These are phyloP conservation scores for Backusella sp. DNA, from an alignment of 192 early-diverging fungal genomes.

Conservation along the genomic window DNA sequence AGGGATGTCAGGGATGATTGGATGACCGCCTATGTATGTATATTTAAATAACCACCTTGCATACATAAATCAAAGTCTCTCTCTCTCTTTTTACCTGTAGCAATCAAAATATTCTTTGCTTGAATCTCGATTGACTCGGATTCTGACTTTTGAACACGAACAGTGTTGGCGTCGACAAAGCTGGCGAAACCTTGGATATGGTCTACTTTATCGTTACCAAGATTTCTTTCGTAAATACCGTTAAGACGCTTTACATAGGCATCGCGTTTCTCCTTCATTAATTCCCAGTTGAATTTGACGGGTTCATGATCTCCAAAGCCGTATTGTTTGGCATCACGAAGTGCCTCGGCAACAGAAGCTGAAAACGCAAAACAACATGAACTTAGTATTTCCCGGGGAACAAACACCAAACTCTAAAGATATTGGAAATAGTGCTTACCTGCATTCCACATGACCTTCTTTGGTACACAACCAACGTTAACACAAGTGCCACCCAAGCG, in stretches of 20 bases:
- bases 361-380: not conserved
- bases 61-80: not conserved
- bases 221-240: conserved; percentile 92
- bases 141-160: conserved; percentile 49
- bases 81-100: conserved; percentile 58
- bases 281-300: conserved; percentile 72
- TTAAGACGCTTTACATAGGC: conserved; percentile 96
- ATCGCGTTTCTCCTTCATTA: conserved; percentile 89
- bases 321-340: conserved; percentile 89
- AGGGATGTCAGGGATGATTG: conserved; percentile 67
- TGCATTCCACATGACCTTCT: conserved; percentile 96
- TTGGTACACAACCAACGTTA: conserved; percentile 91
- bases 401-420: not conserved
- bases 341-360: conserved; percentile 82
- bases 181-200: conserved; percentile 82
- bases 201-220: conserved; percentile 83
- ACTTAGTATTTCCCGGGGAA: not conserved
- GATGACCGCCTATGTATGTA: conserved; percentile 56
- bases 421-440: conserved; percentile 39
- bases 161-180: conserved; percentile 74
- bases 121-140: conserved; percentile 44
- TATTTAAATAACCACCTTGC: not conserved
- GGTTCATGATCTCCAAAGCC: conserved; percentile 70
- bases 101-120: conserved; percentile 90
- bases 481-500: conserved; percentile 90